These are phyloP conservation scores for Phytophthora melonis DNA, from an alignment of 352 stramenopile genomes.

Conservation along the genomic window DNA sequence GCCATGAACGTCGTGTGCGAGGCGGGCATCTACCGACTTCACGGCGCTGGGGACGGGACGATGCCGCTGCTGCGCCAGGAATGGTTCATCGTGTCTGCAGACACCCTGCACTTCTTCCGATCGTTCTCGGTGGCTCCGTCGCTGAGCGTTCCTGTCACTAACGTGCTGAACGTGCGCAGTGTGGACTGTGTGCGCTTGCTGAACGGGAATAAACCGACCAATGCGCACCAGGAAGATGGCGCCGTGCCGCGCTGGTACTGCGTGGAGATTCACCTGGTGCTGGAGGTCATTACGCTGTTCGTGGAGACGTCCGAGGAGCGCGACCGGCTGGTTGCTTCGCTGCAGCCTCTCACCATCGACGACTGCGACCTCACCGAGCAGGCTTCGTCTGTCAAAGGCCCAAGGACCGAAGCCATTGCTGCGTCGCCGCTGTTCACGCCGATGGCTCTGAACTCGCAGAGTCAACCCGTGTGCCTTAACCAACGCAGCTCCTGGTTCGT, in stretches of 20 bases:
- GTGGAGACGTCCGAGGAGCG: constrained; percentile 51
- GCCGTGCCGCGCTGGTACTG: constrained; percentile 52
- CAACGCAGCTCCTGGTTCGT: constrained; percentile 47
- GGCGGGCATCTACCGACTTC: constrained; percentile 64
- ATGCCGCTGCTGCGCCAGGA: constrained; percentile 73
- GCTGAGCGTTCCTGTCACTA: constrained; percentile 50
- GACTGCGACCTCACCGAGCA: constrained; percentile 23
- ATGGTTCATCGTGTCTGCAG: constrained; percentile 70
- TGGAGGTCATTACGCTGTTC: constrained; percentile 69
- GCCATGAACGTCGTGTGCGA: constrained; percentile 73
- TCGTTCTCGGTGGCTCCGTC: constrained; percentile 63
- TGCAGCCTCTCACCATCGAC: constrained; percentile 33
- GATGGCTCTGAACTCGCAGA: constrained; percentile 39
- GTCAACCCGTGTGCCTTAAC: constrained; percentile 63
- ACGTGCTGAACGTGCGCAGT: constrained; percentile 55
- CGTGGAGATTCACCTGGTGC: constrained; percentile 63
- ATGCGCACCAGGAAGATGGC: constrained; percentile 16
- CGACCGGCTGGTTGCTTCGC: constrained; percentile 25
- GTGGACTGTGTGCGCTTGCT: constrained; percentile 37
- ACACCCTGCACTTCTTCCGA: constrained; percentile 71
- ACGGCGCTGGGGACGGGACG: constrained; percentile 36
- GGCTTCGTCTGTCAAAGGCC: no score
- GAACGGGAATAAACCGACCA: constrained; percentile 23
- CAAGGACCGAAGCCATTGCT: constrained; percentile 27
- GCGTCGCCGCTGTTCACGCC: constrained; percentile 21